Base-by-base conservation (phyloP, 352 stramenopile genomes). In the Globisporangium splendens region DNA sequence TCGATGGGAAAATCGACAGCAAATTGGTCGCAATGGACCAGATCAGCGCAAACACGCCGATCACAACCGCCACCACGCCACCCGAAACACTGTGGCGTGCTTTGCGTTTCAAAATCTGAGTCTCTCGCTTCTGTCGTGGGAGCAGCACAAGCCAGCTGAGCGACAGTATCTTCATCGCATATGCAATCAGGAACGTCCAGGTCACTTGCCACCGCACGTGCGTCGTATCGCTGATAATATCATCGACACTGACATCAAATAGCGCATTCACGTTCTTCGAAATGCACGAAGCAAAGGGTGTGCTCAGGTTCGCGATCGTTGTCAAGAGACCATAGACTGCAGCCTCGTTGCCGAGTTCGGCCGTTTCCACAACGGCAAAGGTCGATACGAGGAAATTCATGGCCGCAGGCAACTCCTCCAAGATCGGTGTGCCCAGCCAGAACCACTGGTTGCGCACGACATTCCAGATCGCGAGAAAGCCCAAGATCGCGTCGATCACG, bases 21-120 rank as follows among this genome's bases (percentile, higher is more conserved):
- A 89, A 49, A 41, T 88, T 89, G 3, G 79, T 86, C 0, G 51
- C 58, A 15, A 89, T 61, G 1, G 82, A 87, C 75, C 75, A 91
- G 3, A 81, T 1, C 0, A 88, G 43, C 24, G 80, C 74, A 55
- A 85, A 83, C 3, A 54, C 18, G 20, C 69, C 76, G 18, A 82
- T 69, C 8, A 4, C 49, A 6, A 88, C 42, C 3, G 68, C 70
- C 12, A 70, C 24, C 12, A 75, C 48, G 6, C 80, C 77, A 17
- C 64, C 69, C 49, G 69, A 64, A 18, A 72, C 68, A 49, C 70
- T 82, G 24, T 52, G 50, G 0, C 63, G 61, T 0, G 66, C 78
- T n/a, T 22, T 61, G 5, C 56, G 57, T 48, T 83, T 85, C 31
- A 86, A 69, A 28, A 60, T 50, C 52, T 83, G 76, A 0, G 74